Conservation (phyloP, 2,329 filamentous ascomycete genomes). For the Emericellopsis cladophorae region DNA sequence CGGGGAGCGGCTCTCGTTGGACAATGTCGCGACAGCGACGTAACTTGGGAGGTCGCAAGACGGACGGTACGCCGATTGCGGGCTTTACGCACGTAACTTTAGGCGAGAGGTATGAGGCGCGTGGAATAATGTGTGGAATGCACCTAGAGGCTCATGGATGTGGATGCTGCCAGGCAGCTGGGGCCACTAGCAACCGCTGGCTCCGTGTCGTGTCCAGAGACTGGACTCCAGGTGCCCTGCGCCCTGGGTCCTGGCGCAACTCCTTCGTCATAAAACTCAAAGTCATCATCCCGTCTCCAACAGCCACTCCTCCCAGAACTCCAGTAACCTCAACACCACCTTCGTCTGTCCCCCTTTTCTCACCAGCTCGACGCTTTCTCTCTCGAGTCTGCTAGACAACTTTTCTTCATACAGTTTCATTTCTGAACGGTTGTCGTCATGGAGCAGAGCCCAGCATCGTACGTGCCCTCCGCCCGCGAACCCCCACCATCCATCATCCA, state of each 20-base stretch:
- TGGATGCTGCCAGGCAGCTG: too few species aligned
- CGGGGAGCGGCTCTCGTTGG: background rate
- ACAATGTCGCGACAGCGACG: background rate
- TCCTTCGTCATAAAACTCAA: slow-evolving; percentile 3
- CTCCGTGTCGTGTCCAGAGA: background rate
- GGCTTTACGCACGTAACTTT: background rate
- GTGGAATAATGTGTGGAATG: background rate
- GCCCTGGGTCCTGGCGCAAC: background rate
- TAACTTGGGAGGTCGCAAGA: background rate
- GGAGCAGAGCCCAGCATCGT: slow-evolving; percentile 8
- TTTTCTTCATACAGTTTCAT: background rate
- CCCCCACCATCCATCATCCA: slow-evolving; percentile 6
- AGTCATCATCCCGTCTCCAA: background rate
- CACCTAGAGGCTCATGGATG: too few species aligned
- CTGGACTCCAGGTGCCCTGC: background rate
- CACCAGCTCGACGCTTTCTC: background rate
- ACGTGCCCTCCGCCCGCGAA: slow-evolving; percentile 7
- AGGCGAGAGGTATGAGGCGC: background rate
- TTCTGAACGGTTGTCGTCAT: slow-evolving; percentile 5
- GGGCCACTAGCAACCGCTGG: too few species aligned
- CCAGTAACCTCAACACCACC: background rate
- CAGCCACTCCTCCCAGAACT: background rate
- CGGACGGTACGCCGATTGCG: background rate
- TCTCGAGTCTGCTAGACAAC: slow-evolving; percentile 1
- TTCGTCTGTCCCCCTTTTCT: background rate